phyloP scores from a whole-genome alignment of 352 stramenopile genomes.

The Peronospora destructor region DNA sequence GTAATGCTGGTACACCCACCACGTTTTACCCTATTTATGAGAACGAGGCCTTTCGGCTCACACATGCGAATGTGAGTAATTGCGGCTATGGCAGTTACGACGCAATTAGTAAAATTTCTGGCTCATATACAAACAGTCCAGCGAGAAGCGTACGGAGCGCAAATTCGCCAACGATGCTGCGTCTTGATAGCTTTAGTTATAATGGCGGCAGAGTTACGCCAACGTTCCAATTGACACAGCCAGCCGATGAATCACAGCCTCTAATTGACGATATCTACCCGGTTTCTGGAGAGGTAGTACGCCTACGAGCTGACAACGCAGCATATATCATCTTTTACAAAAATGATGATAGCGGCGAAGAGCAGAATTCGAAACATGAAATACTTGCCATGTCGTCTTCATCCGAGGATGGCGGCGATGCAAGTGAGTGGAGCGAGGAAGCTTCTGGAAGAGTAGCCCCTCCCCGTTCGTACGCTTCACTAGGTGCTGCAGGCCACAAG shows the following conservation, averaged over 20 bases:
- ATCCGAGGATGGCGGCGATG: constrained; percentile 35
- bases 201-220: constrained; percentile 51
- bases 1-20: constrained; percentile 33
- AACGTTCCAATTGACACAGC: constrained; percentile 45
- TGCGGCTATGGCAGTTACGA: constrained; percentile 42
- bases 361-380: constrained; percentile 34
- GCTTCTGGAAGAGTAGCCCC: constrained; percentile 21
- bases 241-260: constrained; percentile 54
- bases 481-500: constrained; percentile 79
- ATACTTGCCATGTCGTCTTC: constrained; percentile 45
- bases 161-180: constrained; percentile 27
- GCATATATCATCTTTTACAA: constrained; percentile 89
- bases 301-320: constrained; percentile 62
- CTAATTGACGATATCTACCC: constrained; percentile 64
- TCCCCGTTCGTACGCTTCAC: constrained; percentile 68
- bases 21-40: constrained; percentile 81
- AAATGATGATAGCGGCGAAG: constrained; percentile 42
- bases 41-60: constrained; percentile 60
- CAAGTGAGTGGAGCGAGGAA: constrained; percentile 37
- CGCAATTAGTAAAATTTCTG: constrained; percentile 28
- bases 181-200: constrained; percentile 29
- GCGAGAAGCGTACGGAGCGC: constrained; percentile 28
- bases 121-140: constrained; percentile 28
- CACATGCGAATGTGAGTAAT: constrained; percentile 44
- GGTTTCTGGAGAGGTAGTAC: constrained; percentile 62